These are phyloP conservation scores for Echeveria elegans DNA, from an alignment of 164 flowering plant species.

Conservation along the genomic window DNA sequence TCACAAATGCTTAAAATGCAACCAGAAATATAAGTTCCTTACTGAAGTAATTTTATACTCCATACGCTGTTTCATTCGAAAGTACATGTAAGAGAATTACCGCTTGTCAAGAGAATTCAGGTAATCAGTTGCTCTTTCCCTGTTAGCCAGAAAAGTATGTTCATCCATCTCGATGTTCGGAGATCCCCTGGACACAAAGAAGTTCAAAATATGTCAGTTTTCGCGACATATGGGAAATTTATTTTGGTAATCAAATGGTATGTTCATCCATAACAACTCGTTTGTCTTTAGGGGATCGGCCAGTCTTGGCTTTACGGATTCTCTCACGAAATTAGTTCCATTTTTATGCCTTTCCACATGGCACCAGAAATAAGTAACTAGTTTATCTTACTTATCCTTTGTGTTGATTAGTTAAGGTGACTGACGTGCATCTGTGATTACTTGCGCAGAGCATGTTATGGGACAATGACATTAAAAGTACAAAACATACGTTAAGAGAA, in stretches of 20 bases:
- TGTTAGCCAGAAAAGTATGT: background rate
- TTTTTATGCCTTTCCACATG: background rate
- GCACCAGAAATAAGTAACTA: background rate
- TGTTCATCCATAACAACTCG: background rate
- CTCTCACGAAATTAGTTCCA: background rate
- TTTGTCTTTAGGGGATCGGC: background rate
- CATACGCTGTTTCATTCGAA: no score
- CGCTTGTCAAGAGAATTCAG: background rate
- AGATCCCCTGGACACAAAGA: background rate
- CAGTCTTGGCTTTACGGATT: background rate
- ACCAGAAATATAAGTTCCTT: background rate
- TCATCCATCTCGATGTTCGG: background rate
- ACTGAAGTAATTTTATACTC: background rate
- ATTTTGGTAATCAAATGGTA: background rate
- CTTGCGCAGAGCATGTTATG: constrained; percentile 72
- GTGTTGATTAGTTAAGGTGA: background rate
- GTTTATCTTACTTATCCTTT: background rate
- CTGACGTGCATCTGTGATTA: background rate
- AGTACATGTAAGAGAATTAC: background rate
- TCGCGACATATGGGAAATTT: background rate
- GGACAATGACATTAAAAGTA: constrained; percentile 83
- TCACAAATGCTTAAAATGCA: background rate
- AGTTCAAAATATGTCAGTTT: background rate
- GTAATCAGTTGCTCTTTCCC: background rate
- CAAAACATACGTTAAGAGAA: constrained; percentile 82